Evolutionary conservation across 495 filamentous ascomycete species (phyloP), one percentile per base, ranked within the genome.

Genomic region (Neurospora pannonica): DNA sequence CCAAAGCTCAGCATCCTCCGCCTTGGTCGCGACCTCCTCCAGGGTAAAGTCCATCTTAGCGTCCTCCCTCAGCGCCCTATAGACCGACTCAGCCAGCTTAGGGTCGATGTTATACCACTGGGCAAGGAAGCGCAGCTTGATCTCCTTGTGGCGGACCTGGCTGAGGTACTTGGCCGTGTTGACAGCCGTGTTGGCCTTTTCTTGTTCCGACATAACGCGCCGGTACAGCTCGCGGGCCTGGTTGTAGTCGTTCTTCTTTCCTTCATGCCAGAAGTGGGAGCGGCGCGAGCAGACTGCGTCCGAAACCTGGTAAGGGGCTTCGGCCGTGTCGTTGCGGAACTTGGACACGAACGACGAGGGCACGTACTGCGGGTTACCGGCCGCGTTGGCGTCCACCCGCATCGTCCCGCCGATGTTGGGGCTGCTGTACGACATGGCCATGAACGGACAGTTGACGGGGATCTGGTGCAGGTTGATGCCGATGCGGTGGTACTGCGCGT

Each of bases 391-490:
- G 48, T 76, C 75, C 0, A 90, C 82, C 70, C 83, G 79, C 73
- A 92, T 85, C 10, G 92, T 90, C 62, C 89, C 89, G 72, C 74
- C 75, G 43, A 74, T 72, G 70, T 76, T 74, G 54, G 74, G 70
- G 28, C 72, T 72, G 28, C 72, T 70, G 70, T 76, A 76, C 28
- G 72, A 74, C 72, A 72, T 74, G 72, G 72, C 75, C 75, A 76
- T 77, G 42, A 77, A 74, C n/a, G 77, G 72, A 24, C 72, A 70
- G 84, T 95, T 95, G 77, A 94, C 91, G 4, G 93, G 92, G 54
- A 95, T 89, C 81, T 94, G 93, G 76, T 94, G 91, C 84, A 93
- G 92, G 86, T 96, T 96, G 78, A 89, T 88, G 60, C 93, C 92
- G 28, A 96, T 83, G 75, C 93, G 90, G 85, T 95, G 90, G 74